phyloP scores from a whole-genome alignment of 108 stramenopile genomes.

The Pseudonitzschia delicatissima region DNA sequence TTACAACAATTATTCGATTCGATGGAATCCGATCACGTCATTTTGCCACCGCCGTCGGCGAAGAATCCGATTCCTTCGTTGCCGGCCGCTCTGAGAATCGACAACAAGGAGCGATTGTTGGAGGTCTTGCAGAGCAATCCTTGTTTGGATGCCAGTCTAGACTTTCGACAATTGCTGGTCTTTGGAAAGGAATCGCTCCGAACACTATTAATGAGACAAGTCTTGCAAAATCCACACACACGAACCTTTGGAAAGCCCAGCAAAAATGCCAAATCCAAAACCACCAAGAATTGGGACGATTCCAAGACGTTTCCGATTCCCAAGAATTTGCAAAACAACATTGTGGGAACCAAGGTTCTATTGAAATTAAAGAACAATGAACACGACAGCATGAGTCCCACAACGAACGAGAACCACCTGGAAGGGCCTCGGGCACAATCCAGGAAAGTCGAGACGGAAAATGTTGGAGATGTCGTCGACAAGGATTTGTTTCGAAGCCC shows the following conservation, averaged over 20 bases:
- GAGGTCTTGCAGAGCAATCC: conserved; percentile 25
- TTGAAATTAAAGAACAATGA: not conserved
- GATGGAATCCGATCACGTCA: conserved; percentile 25
- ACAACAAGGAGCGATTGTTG: conserved; percentile 50
- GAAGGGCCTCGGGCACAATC: not conserved
- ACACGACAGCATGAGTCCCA: not conserved
- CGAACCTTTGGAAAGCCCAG: conserved; percentile 13
- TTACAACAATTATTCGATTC: no score
- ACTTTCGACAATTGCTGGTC: conserved; percentile 45
- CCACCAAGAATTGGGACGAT: conserved; percentile 44
- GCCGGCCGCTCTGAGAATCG: conserved; percentile 46
- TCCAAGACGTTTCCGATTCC: conserved; percentile 33
- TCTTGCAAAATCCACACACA: conserved; percentile 47
- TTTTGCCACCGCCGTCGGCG: conserved; percentile 47
- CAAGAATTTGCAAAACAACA: conserved; percentile 16
- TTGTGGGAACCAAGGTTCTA: conserved; percentile 45
- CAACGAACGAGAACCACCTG: not conserved
- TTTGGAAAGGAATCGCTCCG: conserved; percentile 47
- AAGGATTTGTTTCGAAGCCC: not conserved
- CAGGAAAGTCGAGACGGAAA: no score
- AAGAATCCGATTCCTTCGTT: conserved; percentile 51
- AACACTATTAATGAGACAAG: conserved; percentile 48
- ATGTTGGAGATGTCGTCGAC: conserved; percentile 1
- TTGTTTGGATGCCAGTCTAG: not conserved
- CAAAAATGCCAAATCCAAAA: conserved; percentile 18